These are phyloP conservation scores for Rhynchospora pubera DNA, from an alignment of 176 grass and related monocot species.

Conservation along the genomic window DNA sequence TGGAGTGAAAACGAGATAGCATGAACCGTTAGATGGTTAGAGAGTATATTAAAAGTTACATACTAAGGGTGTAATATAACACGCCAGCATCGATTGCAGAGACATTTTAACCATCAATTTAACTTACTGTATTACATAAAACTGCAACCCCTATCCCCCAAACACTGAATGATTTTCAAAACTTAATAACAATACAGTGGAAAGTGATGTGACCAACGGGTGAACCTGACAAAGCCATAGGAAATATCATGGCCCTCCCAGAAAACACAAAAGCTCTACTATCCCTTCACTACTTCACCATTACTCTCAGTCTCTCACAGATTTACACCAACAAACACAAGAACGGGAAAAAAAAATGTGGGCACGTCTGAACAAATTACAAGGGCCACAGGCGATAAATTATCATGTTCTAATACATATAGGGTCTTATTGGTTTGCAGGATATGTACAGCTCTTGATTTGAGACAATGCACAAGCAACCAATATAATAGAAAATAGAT, in stretches of 20 bases:
- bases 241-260: background rate
- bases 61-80: background rate
- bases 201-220: background rate
- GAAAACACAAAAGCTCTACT: background rate
- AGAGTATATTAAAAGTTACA: background rate
- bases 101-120: background rate
- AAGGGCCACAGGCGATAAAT: background rate
- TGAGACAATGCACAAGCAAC: background rate
- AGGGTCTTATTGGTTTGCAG: background rate
- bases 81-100: background rate
- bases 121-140: conserved; percentile 7
- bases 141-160: background rate
- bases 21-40: background rate
- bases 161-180: too few species aligned
- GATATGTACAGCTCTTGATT: background rate
- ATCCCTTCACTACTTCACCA: background rate
- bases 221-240: background rate
- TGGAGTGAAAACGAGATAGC: conserved; percentile 19
- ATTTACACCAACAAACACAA: background rate
- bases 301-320: background rate
- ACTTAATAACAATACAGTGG: background rate
- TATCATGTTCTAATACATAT: background rate
- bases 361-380: background rate
- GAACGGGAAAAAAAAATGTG: background rate
- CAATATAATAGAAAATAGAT: background rate